Evolutionary conservation across 108 stramenopile species (phyloP).

Genomic region (Skeletonema grethae): DNA sequence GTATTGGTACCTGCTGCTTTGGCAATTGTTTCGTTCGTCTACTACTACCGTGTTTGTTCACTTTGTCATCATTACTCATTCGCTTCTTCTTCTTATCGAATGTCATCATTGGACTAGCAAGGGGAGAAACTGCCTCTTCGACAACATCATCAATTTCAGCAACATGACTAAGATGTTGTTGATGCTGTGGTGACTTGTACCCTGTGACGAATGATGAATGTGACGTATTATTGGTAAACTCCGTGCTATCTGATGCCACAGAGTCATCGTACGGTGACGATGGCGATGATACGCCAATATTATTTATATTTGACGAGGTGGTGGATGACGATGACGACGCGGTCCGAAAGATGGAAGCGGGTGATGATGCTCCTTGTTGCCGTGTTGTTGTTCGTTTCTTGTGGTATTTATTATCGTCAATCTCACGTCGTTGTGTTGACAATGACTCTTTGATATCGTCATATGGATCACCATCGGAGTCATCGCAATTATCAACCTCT

Average conservation of each 20-base stretch:
- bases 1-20: not conserved
- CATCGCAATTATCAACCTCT: too few relatives aligned
- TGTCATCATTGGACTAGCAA: not conserved
- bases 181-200: not conserved
- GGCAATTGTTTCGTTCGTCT: not conserved
- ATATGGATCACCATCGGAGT: too few relatives aligned
- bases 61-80: not conserved
- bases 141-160: not conserved
- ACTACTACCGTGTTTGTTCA: too few relatives aligned
- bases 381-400: too few relatives aligned
- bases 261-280: not conserved
- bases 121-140: not conserved
- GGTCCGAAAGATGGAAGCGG: not conserved
- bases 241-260: not conserved
- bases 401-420: too few relatives aligned
- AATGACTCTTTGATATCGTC: too few relatives aligned
- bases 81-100: not conserved
- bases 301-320: not conserved
- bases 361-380: not conserved
- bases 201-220: not conserved
- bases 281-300: not conserved
- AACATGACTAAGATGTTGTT: not conserved
- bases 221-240: not conserved
- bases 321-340: not conserved
- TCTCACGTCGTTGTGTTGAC: too few relatives aligned